Conservation (phyloP, 345 rosid species). For the Populus pruinosa region DNA sequence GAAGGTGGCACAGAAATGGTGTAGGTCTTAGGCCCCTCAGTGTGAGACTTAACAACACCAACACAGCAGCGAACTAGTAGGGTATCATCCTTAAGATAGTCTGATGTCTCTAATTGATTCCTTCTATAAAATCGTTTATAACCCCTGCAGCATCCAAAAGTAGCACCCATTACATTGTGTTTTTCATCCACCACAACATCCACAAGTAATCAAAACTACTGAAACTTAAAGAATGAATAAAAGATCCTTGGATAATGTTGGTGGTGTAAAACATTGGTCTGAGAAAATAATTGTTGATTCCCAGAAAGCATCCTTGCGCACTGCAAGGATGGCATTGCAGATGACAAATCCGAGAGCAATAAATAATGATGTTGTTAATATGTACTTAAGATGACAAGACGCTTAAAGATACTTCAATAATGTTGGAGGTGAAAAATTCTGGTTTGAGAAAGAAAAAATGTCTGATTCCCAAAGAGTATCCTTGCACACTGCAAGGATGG, state of each 20-base stretch:
- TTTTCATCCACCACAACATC: neutral
- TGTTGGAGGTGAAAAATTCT: neutral
- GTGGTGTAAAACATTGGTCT: neutral
- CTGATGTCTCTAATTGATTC: constrained; percentile 19
- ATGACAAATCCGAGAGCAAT: neutral
- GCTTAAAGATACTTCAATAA: neutral
- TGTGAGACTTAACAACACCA: constrained; percentile 29
- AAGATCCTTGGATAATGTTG: neutral
- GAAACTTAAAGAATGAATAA: neutral
- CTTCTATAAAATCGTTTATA: constrained; percentile 23
- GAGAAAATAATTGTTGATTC: neutral
- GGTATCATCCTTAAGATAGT: constrained; percentile 19
- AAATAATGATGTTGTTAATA: neutral
- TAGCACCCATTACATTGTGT: neutral
- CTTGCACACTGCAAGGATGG: neutral
- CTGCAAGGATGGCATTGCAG: neutral
- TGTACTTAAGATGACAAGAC: neutral
- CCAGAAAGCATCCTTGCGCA: neutral
- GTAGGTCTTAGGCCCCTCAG: constrained; percentile 30
- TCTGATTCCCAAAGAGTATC: neutral
- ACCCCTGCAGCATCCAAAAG: constrained; percentile 18
- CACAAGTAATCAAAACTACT: neutral
- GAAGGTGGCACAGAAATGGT: constrained; percentile 25
- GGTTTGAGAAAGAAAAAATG: neutral
- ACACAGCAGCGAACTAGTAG: constrained; percentile 20